Conservation (phyloP, 768 basidiomycete genomes). For the Leccinum aurantiacum region DNA sequence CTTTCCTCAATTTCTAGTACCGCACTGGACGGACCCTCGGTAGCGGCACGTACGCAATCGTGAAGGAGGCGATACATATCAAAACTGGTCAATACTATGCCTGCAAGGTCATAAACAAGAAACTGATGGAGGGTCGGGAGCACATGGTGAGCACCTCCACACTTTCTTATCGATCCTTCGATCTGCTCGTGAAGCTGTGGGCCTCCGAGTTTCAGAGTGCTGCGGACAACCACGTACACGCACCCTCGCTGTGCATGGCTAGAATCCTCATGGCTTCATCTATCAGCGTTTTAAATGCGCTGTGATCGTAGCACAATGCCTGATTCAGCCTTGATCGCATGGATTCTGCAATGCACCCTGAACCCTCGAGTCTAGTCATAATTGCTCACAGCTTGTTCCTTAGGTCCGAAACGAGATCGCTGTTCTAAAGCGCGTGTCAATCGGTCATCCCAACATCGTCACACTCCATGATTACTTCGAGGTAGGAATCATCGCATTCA, state of each 20-base stretch:
- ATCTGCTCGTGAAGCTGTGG: constrained; percentile 3
- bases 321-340: neutral
- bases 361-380: constrained; percentile 12
- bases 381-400: constrained; percentile 11
- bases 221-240: constrained; percentile 4
- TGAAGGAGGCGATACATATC: constrained; percentile 94
- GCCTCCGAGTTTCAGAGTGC: neutral
- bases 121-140: constrained; percentile 96
- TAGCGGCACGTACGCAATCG: constrained; percentile 93
- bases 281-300: constrained; percentile 11
- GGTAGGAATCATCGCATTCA: constrained; percentile 38
- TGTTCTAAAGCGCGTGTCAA: constrained; percentile 91
- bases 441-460: constrained; percentile 87
- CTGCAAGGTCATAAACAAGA: constrained; percentile 99
- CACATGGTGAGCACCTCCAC: constrained; percentile 72
- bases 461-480: constrained; percentile 97
- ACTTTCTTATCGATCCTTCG: constrained; percentile 9
- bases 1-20: constrained; percentile 48
- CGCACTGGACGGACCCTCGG: constrained; percentile 86
- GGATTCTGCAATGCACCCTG: constrained; percentile 9
- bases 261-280: neutral
- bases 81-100: constrained; percentile 93
- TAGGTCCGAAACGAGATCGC: constrained; percentile 97
- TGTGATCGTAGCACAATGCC: constrained; percentile 16
- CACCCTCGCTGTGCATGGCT: constrained; percentile 4